These are phyloP conservation scores for Isatis tinctoria DNA, from an alignment of 345 rosid species.

Conservation along the genomic window DNA sequence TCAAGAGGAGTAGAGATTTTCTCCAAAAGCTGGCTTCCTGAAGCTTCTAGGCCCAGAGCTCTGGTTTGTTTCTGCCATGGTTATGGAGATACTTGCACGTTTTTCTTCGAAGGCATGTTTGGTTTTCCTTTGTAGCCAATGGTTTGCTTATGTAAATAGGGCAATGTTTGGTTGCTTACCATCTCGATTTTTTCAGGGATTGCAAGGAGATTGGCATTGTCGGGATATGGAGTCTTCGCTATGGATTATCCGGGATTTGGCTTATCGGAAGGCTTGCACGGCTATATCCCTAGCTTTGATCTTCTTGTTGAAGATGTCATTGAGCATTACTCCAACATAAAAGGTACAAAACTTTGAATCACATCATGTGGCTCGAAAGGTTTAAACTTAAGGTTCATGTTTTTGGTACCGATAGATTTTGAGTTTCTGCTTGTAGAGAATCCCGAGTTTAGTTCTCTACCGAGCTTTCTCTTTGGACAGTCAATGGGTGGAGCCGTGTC, in stretches of 20 bases:
- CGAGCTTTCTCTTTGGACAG: constrained; percentile 86
- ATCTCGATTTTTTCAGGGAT: constrained; percentile 48
- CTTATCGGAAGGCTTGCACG: constrained; percentile 88
- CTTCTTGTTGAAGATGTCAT: constrained; percentile 74
- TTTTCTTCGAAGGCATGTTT: constrained; percentile 84
- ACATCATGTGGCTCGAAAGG: neutral
- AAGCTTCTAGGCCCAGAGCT: constrained; percentile 55
- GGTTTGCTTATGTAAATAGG: neutral
- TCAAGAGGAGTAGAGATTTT: constrained; percentile 88
- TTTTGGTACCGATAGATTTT: neutral
- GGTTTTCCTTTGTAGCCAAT: neutral
- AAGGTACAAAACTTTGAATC: constrained; percentile 45
- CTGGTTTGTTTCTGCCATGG: constrained; percentile 88
- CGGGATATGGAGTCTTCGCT: constrained; percentile 84
- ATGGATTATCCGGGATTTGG: constrained; percentile 98
- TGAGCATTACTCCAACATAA: constrained; percentile 72
- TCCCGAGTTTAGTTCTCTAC: constrained; percentile 48
- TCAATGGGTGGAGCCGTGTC: constrained; percentile 99
- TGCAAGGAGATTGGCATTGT: constrained; percentile 79
- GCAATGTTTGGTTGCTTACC: constrained; percentile 11
- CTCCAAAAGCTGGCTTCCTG: constrained; percentile 86
- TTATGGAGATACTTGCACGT: constrained; percentile 96
- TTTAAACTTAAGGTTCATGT: neutral
- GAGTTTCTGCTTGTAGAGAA: constrained; percentile 44
- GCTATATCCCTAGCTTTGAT: constrained; percentile 79